A percentile compares a stretch with the other conserved stretches of the same genome.
phyloP scores from a whole-genome alignment of 169 alveolate species.

The Sarcocystis neurona region DNA sequence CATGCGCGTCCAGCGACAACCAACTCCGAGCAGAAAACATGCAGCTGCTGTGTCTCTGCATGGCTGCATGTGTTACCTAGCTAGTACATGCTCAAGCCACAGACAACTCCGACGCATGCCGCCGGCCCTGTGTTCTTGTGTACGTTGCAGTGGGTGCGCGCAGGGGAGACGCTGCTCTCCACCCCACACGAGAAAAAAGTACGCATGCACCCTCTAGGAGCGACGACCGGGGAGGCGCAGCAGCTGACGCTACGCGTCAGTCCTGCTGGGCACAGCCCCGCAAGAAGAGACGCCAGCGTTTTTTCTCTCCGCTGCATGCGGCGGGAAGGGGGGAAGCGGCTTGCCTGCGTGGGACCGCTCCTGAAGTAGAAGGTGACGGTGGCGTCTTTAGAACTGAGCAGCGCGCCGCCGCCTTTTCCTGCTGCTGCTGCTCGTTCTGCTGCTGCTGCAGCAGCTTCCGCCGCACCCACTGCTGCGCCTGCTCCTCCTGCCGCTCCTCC shows the following conservation, averaged over 20 bases:
- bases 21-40: too few species aligned
- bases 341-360: constrained; percentile 38
- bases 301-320: background rate
- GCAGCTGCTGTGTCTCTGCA: too few species aligned
- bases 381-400: constrained; percentile 6
- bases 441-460: background rate
- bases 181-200: background rate
- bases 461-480: background rate
- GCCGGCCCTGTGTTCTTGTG: too few species aligned
- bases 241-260: background rate
- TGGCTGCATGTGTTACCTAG: too few species aligned
- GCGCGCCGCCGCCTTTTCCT: background rate
- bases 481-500: background rate
- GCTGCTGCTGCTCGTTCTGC: background rate
- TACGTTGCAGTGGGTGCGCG: too few species aligned
- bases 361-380: constrained; percentile 44
- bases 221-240: background rate
- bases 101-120: too few species aligned
- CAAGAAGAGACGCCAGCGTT: background rate
- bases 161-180: too few species aligned
- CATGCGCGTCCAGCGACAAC: too few species aligned
- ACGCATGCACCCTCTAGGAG: background rate
- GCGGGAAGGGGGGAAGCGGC: background rate
- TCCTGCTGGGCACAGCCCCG: background rate
- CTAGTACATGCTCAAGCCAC: too few species aligned